Percentiles rank a stretch among this genome's conserved stretches.
Conservation (phyloP, 352 stramenopile species). For the Phytopythium mirpurense region DNA sequence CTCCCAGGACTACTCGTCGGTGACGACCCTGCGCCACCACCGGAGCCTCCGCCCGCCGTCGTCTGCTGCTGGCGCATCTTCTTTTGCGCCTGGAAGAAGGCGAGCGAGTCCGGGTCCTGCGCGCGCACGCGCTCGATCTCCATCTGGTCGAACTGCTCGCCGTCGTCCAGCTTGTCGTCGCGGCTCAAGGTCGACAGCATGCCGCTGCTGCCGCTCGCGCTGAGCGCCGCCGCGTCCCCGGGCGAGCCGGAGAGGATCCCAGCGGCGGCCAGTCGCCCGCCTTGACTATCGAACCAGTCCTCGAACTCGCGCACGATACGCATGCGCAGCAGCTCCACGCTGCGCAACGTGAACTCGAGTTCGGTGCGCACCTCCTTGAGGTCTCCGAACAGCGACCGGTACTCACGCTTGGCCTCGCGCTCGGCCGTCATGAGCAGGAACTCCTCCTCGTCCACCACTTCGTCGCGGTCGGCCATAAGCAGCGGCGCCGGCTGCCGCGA, state of each 20-base stretch:
- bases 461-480: slow-evolving; percentile 24
- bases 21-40: slow-evolving; percentile 10
- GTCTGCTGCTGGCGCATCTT: slow-evolving; percentile 65
- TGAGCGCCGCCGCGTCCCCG: slow-evolving; percentile 22
- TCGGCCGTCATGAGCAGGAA: slow-evolving; percentile 85
- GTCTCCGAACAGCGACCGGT: slow-evolving; percentile 77
- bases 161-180: slow-evolving; percentile 86
- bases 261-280: background rate
- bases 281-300: slow-evolving; percentile 70
- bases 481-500: slow-evolving; percentile 11
- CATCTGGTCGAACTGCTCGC: slow-evolving; percentile 90
- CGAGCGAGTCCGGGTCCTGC: slow-evolving; percentile 86
- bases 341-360: slow-evolving; percentile 57
- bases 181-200: slow-evolving; percentile 26
- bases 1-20: slow-evolving; percentile 11
- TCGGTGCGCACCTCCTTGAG: slow-evolving; percentile 76
- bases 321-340: slow-evolving; percentile 71
- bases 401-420: slow-evolving; percentile 82
- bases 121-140: slow-evolving; percentile 82
- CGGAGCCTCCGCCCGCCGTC: background rate
- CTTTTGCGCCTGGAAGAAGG: slow-evolving; percentile 91
- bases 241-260: background rate
- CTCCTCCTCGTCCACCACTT: slow-evolving; percentile 92
- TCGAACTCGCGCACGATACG: slow-evolving; percentile 81
- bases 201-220: slow-evolving; percentile 5